Conservation (phyloP, 768 basidiomycete genomes). For the Floccularia luteovirens region DNA sequence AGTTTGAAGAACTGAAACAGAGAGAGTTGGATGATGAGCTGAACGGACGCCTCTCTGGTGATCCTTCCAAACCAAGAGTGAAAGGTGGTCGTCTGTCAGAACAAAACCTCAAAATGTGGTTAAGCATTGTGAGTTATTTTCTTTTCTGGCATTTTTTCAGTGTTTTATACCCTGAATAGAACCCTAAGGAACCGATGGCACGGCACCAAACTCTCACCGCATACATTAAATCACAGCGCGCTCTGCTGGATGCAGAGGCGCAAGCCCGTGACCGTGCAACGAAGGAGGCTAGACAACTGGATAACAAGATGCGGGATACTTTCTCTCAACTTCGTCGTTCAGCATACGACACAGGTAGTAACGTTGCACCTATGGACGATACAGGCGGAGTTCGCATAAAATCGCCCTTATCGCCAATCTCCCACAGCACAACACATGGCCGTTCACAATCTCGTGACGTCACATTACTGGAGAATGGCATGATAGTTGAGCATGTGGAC, state of each 20-base stretch:
- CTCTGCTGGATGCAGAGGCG: constrained; percentile 76
- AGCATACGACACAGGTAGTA: constrained; percentile 57
- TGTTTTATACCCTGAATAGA: constrained; percentile 38
- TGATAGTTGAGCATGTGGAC: constrained; percentile 86
- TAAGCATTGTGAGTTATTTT: constrained; percentile 51
- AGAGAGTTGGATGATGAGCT: constrained; percentile 67
- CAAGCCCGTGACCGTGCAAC: constrained; percentile 70
- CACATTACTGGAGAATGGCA: constrained; percentile 79
- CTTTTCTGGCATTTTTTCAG: constrained; percentile 3
- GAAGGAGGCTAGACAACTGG: constrained; percentile 71
- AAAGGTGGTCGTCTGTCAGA: constrained; percentile 67
- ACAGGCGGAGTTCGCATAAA: constrained; percentile 64
- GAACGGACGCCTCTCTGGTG: constrained; percentile 41
- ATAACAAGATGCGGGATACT: constrained; percentile 71
- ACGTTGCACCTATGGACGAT: constrained; percentile 44
- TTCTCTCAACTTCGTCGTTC: constrained; percentile 77
- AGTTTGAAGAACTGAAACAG: constrained; percentile 68
- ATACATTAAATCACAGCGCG: constrained; percentile 79
- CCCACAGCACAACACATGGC: constrained; percentile 28
- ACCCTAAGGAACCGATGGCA: constrained; percentile 82
- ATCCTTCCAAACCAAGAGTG: constrained; percentile 50
- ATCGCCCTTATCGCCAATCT: constrained; percentile 39
- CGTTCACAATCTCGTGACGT: constrained; percentile 62
- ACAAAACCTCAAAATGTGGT: constrained; percentile 76
- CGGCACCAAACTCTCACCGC: constrained; percentile 74